phyloP scores from a whole-genome alignment of 2,329 filamentous ascomycete genomes.

The Fusarium pseudocircinatum region DNA sequence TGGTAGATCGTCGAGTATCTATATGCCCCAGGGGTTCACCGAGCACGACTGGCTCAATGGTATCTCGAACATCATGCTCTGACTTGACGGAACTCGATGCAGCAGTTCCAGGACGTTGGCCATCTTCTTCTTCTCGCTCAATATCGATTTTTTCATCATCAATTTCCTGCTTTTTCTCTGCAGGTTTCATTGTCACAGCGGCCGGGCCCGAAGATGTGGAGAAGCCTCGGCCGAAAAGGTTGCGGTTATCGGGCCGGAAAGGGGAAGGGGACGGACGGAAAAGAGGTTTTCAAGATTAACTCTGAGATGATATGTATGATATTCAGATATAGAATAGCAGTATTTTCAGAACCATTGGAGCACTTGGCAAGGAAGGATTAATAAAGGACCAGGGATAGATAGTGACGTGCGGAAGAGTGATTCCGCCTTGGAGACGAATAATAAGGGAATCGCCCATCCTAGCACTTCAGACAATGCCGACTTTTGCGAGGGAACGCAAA shows the following conservation, averaged over 20 bases:
- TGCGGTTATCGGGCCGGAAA: conserved; percentile 15
- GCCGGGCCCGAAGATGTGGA: conserved; percentile 38
- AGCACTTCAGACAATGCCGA: conserved; percentile 6
- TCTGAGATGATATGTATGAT: background rate
- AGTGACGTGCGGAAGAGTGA: conserved; percentile 27
- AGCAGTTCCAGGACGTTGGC: conserved; percentile 19
- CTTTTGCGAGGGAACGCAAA: conserved; percentile 4
- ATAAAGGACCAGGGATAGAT: background rate
- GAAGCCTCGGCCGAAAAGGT: conserved; percentile 18
- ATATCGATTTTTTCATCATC: conserved; percentile 28
- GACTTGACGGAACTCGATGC: conserved; percentile 27
- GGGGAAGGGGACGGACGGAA: background rate
- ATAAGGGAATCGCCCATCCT: background rate
- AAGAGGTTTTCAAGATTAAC: background rate
- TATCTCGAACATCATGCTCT: conserved; percentile 21
- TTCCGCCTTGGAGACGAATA: conserved; percentile 8
- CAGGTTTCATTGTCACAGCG: conserved; percentile 23
- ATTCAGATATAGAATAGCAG: background rate
- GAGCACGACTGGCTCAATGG: conserved; percentile 32
- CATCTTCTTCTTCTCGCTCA: conserved; percentile 17
- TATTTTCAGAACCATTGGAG: background rate
- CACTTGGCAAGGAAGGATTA: background rate
- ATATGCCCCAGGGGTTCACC: conserved; percentile 39
- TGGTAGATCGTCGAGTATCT: conserved; percentile 32
- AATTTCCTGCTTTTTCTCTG: conserved; percentile 1